phyloP scores from a whole-genome alignment of 805 yeast species.

The Saccharomycopsis schoenii region DNA sequence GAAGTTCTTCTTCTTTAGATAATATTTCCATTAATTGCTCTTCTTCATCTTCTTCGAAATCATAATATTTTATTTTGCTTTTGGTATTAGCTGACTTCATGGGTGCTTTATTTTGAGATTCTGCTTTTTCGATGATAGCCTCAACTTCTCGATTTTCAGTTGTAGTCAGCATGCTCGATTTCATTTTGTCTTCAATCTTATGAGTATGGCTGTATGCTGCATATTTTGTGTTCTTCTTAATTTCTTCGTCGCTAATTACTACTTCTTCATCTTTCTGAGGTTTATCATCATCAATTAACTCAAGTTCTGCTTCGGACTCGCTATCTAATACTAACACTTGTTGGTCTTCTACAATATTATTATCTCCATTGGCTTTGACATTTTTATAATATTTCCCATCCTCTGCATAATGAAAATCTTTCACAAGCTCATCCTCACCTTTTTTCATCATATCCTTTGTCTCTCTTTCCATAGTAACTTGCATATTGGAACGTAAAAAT shows the following conservation, averaged over 20 bases:
- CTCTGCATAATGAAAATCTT: slow-evolving; percentile 5
- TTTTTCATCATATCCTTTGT: neutral
- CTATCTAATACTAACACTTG: slow-evolving; percentile 9
- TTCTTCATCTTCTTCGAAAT: slow-evolving; percentile 72
- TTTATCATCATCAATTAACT: neutral
- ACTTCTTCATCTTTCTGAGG: neutral
- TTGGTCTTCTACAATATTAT: neutral
- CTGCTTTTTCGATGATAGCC: neutral
- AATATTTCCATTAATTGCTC: slow-evolving; percentile 53
- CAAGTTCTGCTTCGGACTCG: slow-evolving; percentile 11
- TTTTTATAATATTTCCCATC: neutral
- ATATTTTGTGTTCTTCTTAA: neutral
- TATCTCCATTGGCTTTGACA: neutral
- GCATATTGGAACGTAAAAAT: neutral
- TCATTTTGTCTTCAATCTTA: neutral
- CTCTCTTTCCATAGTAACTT: neutral
- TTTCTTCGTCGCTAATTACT: neutral
- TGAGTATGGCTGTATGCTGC: neutral
- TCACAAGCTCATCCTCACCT: slow-evolving; percentile 7
- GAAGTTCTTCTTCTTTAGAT: slow-evolving; percentile 62
- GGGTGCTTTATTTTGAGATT: neutral
- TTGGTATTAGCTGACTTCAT: neutral
- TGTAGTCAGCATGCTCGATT: neutral
- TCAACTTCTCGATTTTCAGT: neutral
- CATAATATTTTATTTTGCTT: slow-evolving; percentile 32